A percentile compares a stretch with the other conserved stretches of the same genome.
Evolutionary conservation across 768 basidiomycete species (phyloP).

Genomic region (Pleurotus eryngii): DNA sequence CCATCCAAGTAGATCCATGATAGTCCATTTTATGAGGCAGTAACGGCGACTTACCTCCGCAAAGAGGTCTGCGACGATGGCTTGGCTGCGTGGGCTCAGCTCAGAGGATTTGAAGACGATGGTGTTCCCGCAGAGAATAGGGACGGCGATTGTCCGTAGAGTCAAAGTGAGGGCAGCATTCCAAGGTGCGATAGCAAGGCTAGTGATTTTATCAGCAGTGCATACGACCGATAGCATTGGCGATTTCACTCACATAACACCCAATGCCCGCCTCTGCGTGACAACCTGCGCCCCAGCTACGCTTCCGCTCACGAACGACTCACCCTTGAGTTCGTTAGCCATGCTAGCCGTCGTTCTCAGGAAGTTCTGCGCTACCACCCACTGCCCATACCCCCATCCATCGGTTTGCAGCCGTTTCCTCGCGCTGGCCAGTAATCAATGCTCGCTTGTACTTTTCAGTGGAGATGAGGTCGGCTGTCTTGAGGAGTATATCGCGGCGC

Average conservation of each 20-base stretch:
- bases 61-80: conserved; percentile 42
- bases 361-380: conserved; percentile 14
- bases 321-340: conserved; percentile 37
- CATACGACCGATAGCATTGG: too few relatives aligned
- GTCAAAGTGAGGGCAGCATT: conserved; percentile 47
- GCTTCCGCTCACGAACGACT: conserved; percentile 36
- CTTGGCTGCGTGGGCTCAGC: conserved; percentile 43
- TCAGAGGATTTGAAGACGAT: conserved; percentile 53
- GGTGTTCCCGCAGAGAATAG: conserved; percentile 55
- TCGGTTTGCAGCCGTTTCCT: conserved; percentile 37
- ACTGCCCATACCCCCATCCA: conserved; percentile 21
- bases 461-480: conserved; percentile 43
- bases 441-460: conserved; percentile 37
- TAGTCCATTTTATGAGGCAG: too few relatives aligned
- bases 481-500: conserved; percentile 43
- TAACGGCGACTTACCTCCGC: too few relatives aligned
- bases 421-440: conserved; percentile 26
- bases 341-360: conserved; percentile 32
- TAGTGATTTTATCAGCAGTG: conserved; percentile 13
- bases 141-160: conserved; percentile 41
- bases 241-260: conserved; percentile 43
- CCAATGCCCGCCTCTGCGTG: conserved; percentile 45
- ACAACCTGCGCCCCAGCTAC: conserved; percentile 42
- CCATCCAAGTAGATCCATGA: too few relatives aligned
- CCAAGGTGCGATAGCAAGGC: conserved; percentile 55